Conservation (phyloP, 202 grass and related monocot genomes). For the Musa balbisiana region DNA sequence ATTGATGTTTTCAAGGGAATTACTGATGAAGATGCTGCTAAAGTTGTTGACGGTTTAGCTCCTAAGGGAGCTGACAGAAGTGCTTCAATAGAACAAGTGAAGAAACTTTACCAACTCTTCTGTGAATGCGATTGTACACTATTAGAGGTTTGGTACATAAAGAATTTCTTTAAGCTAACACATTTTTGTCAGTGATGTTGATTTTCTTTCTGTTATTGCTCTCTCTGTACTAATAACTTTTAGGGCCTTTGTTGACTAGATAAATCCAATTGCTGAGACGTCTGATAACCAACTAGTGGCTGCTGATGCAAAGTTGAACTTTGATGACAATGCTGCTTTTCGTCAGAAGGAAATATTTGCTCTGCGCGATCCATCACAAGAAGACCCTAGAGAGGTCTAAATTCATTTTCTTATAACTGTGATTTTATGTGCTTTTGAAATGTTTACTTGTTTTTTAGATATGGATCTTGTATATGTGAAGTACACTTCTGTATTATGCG, state of each 20-base stretch:
- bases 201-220: background rate
- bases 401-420: background rate
- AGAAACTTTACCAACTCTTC: constrained; percentile 88
- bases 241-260: constrained; percentile 43
- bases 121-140: constrained; percentile 74
- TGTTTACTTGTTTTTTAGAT: background rate
- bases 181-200: background rate
- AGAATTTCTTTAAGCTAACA: background rate
- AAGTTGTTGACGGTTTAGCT: constrained; percentile 94
- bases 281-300: constrained; percentile 87
- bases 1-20: constrained; percentile 98
- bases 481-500: background rate
- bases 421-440: background rate
- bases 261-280: constrained; percentile 97
- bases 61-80: constrained; percentile 69
- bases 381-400: constrained; percentile 89
- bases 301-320: constrained; percentile 99
- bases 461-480: background rate
- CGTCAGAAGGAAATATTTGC: constrained; percentile 96
- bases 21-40: constrained; percentile 84
- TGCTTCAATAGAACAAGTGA: constrained; percentile 93
- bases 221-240: constrained; percentile 25
- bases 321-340: constrained; percentile 98
- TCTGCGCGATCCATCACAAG: constrained; percentile 80
- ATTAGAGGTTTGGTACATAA: constrained; percentile 47